Base-by-base conservation (phyloP, 257 asterid species). In the Nicotiana tabacum region DNA sequence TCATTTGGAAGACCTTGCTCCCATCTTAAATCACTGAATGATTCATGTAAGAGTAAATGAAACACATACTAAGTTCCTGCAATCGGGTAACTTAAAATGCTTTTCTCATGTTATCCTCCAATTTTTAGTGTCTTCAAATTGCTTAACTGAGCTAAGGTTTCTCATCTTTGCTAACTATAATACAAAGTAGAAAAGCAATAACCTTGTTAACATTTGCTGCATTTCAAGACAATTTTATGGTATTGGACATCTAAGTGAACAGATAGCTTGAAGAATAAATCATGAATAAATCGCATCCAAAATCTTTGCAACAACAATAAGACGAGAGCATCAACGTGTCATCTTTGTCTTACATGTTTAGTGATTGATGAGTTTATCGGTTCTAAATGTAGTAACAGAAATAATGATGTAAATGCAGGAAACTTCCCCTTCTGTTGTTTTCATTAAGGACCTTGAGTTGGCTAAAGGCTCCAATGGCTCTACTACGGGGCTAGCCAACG, bases 401-500 rank as follows among this genome's bases (percentile, higher is more conserved):
- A 37, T 79, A 62, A 60, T 46, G 70, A 70, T 58, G 61, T 18
- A 43, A 27, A 70, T 88, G 85, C 85, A 95, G 99, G 95, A 92
- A 72, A 88, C 90, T 66, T 90, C 94, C 57, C 86, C 95, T 30
- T 91, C 93, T 65, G 99, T 95, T 82, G 98, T 91, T 12, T 92
- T 84, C 89, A 91, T 95, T 82, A 87, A 92, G 89, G 94, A 91
- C 82, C 48, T 93, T 48, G 92, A 90, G 89, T 83, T 91, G 66
- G 53, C 90, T 11, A 89, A 89, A 88, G 77, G 81, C 66, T 88
- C 97, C 13, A 86, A 77, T 66, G 86, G 78, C 82, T 84, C 88
- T 66, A 85, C 88, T 65, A 88, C 77, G 33, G 70, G 16, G 58
- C 37, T 84, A 17, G 88, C 72, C 1, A 91, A 88, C 57, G 94